These are phyloP conservation scores for Alternaria triticimaculans DNA, from an alignment of 2,329 filamentous ascomycete species.

Conservation along the genomic window DNA sequence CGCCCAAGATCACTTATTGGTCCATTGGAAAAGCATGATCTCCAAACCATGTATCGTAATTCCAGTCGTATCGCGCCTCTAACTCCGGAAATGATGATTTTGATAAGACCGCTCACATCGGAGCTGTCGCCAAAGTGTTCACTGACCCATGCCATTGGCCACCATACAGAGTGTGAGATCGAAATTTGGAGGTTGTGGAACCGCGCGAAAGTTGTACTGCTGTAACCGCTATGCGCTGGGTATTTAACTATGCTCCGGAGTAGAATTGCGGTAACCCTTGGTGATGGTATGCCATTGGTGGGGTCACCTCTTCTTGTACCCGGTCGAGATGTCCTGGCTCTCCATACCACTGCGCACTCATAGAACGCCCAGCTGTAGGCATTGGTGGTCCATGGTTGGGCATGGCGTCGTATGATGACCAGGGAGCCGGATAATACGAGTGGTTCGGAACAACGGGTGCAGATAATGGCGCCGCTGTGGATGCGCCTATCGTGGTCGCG, in stretches of 20 bases:
- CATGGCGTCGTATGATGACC: conserved; percentile 38
- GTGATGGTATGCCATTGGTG: conserved; percentile 37
- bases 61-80: conserved; percentile 1
- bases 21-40: not conserved
- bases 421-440: conserved; percentile 39
- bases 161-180: not conserved
- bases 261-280: conserved; percentile 39
- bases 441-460: conserved; percentile 43
- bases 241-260: conserved; percentile 26
- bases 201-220: not conserved
- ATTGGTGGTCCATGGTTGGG: conserved; percentile 35
- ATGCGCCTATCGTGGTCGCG: conserved; percentile 33
- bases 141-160: not conserved
- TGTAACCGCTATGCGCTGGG: not conserved
- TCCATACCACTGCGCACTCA: conserved; percentile 46
- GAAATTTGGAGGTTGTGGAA: not conserved
- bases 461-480: conserved; percentile 41
- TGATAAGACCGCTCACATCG: not conserved
- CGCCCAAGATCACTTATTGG: not conserved
- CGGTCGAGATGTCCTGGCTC: conserved; percentile 42
- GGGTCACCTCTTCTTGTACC: conserved; percentile 45
- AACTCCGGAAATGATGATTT: conserved; percentile 9
- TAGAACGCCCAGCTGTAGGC: conserved; percentile 38
- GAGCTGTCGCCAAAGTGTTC: not conserved
- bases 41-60: conserved; percentile 1